A percentile compares a stretch with the other conserved stretches of the same genome.
Conservation (phyloP, 768 basidiomycete species). For the Tylopilus vinaceipallidus region DNA sequence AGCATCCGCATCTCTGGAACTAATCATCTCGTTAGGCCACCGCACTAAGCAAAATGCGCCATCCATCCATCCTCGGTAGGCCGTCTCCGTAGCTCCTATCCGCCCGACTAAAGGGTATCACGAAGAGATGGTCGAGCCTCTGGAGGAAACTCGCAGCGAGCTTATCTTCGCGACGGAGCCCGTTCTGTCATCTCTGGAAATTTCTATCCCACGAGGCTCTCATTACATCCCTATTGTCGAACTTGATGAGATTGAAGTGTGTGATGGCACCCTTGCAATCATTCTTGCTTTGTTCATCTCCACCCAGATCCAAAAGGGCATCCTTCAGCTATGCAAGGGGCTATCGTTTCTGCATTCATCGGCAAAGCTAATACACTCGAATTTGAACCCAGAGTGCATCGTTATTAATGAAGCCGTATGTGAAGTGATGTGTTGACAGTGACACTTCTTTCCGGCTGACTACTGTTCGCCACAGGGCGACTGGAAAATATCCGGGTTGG, state of each 20-base stretch:
- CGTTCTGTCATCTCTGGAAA: conserved; percentile 75
- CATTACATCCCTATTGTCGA: conserved; percentile 63
- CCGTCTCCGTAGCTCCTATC: background rate
- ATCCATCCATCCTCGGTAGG: conserved; percentile 89
- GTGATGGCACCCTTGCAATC: conserved; percentile 17
- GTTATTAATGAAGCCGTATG: conserved; percentile 86
- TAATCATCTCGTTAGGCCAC: conserved; percentile 56
- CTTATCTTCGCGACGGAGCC: conserved; percentile 94
- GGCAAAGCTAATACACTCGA: conserved; percentile 89
- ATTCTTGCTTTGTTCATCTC: conserved; percentile 5
- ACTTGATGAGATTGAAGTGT: conserved; percentile 93
- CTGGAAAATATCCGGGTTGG: conserved; percentile 95
- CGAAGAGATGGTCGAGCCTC: conserved; percentile 93
- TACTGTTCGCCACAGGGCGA: conserved; percentile 67
- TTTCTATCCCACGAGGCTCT: conserved; percentile 68
- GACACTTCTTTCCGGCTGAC: background rate
- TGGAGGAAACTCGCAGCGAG: conserved; percentile 89
- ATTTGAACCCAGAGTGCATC: conserved; percentile 83
- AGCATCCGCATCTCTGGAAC: background rate
- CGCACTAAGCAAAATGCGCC: conserved; percentile 79
- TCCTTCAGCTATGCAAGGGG: conserved; percentile 89
- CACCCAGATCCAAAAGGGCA: conserved; percentile 88
- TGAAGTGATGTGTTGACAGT: conserved; percentile 9
- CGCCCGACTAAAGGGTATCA: conserved; percentile 3
- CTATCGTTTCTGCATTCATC: conserved; percentile 89